Percentiles rank a stretch among this genome's conserved stretches.
phyloP scores from a whole-genome alignment of 345 rosid species.

The Eucalyptus marginata region DNA sequence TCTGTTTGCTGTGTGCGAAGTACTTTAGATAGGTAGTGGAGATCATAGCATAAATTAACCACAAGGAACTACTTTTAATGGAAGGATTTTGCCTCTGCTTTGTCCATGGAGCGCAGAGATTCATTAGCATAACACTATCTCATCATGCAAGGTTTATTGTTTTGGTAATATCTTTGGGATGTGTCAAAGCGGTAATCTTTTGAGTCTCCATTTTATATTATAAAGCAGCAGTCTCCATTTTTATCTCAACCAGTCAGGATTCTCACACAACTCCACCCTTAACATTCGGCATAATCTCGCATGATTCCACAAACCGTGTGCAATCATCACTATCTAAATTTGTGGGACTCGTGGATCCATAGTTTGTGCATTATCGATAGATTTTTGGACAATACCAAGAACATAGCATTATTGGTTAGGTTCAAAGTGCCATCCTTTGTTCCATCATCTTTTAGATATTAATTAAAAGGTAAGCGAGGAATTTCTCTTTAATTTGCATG shows the following conservation, averaged over 20 bases:
- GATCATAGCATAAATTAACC: not conserved
- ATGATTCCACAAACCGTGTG: not conserved
- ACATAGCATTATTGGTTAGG: not conserved
- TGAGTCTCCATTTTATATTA: not conserved
- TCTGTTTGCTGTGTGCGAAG: not conserved
- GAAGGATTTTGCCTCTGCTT: not conserved
- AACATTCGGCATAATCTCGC: not conserved
- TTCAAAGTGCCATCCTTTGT: not conserved
- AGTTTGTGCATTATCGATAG: not conserved
- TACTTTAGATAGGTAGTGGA: not conserved
- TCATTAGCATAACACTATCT: not conserved
- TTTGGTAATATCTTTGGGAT: too few species aligned
- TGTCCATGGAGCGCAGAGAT: not conserved
- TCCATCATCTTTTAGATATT: too few species aligned
- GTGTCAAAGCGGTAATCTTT: fast-evolving
- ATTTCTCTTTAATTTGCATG: not conserved
- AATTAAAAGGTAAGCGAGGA: not conserved
- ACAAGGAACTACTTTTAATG: not conserved
- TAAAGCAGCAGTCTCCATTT: not conserved
- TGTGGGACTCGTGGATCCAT: too few species aligned
- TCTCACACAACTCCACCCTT: not conserved
- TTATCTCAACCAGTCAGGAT: not conserved
- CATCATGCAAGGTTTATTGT: not conserved
- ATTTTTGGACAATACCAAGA: not conserved
- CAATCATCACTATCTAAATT: not conserved